Base-by-base conservation (phyloP, 129 eudicot species). In the Smallanthus sonchifolius region DNA sequence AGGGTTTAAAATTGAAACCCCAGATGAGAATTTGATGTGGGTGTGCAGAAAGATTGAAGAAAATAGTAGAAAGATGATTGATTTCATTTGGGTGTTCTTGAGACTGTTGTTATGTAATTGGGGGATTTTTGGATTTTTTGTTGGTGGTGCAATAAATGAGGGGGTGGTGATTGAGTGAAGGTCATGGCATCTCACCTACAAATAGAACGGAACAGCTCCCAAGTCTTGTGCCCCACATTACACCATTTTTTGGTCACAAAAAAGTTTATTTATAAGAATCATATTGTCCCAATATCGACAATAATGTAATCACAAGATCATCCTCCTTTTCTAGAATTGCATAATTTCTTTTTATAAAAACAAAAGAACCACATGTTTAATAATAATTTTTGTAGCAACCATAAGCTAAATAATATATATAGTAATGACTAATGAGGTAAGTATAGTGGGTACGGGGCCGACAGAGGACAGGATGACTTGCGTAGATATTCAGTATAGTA, bases 81-180 rank as follows among this genome's bases (percentile, higher is more conserved):
- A 20, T 45, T 74, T 74, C 78, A 74, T 74, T 15, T 74, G 43
- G 60, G 36, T 40, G 59, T 32, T 45, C 13, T 74, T 34, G 42
- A 59, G 30, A 69, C 15, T 69, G 62, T 3, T 69, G 35, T 69
- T 14, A 28, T 59, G 57, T 73, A 30, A 70, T 35, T 37, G 49
- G 75, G 36, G 61, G n/a, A 14, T 10, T 13, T 47, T 14, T 47
- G 5, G 42, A 4, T 4, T 4, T 10, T 34, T 14, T 44, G 57
- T 51, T 72, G 74, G 48, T 73, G 60, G 47, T 74, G 70, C 78
- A 44, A 74, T 74, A 74, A 74, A 74, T 61, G 70, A 74, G 35
- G 19, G 77, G 77, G 69, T 73, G 77, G 16, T 59, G 60, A 73
- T 60, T 73, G 77, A 60, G 70, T 73, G 77, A 73, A 43, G 42